Conservation (phyloP, 2,329 filamentous ascomycete genomes). For the Exophiala sp. region DNA sequence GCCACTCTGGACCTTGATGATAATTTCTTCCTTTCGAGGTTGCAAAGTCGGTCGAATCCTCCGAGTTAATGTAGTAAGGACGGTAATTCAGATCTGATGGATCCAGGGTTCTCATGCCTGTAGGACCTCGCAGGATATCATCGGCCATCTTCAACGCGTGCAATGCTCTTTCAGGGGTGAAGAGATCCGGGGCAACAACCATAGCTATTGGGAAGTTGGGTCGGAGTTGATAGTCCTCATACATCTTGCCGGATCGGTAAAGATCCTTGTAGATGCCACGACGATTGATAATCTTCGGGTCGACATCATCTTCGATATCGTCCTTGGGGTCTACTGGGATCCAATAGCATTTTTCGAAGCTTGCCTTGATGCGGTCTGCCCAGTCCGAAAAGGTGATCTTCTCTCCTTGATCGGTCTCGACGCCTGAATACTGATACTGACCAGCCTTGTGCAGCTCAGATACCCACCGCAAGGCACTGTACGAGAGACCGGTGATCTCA, state of each 20-base stretch:
- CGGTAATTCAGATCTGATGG: slow-evolving; percentile 89
- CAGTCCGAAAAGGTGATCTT: slow-evolving; percentile 71
- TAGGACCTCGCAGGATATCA: slow-evolving; percentile 73
- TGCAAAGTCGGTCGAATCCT: slow-evolving; percentile 86
- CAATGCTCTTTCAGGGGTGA: slow-evolving; percentile 73
- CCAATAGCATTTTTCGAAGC: slow-evolving; percentile 92
- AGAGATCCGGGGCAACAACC: slow-evolving; percentile 86
- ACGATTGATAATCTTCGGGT: slow-evolving; percentile 75
- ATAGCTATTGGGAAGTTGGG: slow-evolving; percentile 94
- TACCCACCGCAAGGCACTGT: slow-evolving; percentile 84
- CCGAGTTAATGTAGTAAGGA: slow-evolving; percentile 90
- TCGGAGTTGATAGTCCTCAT: slow-evolving; percentile 95
- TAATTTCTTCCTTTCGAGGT: slow-evolving; percentile 96
- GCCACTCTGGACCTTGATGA: slow-evolving; percentile 96
- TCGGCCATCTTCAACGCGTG: slow-evolving; percentile 78
- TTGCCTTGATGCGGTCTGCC: slow-evolving; percentile 74
- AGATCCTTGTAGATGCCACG: slow-evolving; percentile 98
- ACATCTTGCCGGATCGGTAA: slow-evolving; percentile 89
- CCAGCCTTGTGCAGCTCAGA: slow-evolving; percentile 63
- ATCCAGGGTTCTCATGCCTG: slow-evolving; percentile 93
- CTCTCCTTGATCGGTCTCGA: slow-evolving; percentile 62
- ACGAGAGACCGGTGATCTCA: slow-evolving; percentile 90
- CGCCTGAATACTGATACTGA: slow-evolving; percentile 68
- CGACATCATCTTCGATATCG: slow-evolving; percentile 72
- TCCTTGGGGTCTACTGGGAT: slow-evolving; percentile 68